Percentiles rank a stretch among this genome's conserved stretches.
Evolutionary conservation across 1,284 basidiomycete species (phyloP).

Genomic region (Papiliotrema terrestris): DNA sequence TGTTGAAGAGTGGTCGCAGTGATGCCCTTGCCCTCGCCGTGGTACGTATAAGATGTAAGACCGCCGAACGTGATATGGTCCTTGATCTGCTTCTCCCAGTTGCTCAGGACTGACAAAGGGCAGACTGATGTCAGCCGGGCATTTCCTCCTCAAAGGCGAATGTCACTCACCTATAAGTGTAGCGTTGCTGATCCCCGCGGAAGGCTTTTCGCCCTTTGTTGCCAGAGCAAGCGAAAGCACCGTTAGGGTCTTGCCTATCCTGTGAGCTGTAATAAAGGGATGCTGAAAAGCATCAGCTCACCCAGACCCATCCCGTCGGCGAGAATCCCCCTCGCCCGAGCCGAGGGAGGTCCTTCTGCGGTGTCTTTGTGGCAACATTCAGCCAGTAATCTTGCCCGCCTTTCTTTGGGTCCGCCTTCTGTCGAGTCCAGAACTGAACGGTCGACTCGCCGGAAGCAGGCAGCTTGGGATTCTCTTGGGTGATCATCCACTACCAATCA

Average conservation of each 20-base stretch:
- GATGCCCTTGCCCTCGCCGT: slow-evolving; percentile 59
- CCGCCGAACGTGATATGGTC: slow-evolving; percentile 66
- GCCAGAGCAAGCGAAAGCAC: slow-evolving; percentile 72
- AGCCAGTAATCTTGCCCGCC: slow-evolving; percentile 43
- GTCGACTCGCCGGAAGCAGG: slow-evolving; percentile 67
- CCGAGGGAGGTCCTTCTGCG: slow-evolving; percentile 60
- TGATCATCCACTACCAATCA: slow-evolving; percentile 67
- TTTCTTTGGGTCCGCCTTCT: slow-evolving; percentile 55
- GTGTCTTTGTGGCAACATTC: slow-evolving; percentile 73
- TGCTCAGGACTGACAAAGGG: slow-evolving; percentile 80
- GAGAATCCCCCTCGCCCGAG: slow-evolving; percentile 76
- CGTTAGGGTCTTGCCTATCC: slow-evolving; percentile 71
- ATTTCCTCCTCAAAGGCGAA: background rate
- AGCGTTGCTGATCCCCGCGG: slow-evolving; percentile 56
- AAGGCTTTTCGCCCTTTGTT: slow-evolving; percentile 62
- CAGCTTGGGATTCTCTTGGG: slow-evolving; percentile 67
- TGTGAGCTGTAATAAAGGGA: background rate
- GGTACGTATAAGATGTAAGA: slow-evolving; percentile 64
- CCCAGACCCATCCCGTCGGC: slow-evolving; percentile 82
- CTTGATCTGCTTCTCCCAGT: slow-evolving; percentile 83
- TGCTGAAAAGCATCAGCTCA: slow-evolving; percentile 1
- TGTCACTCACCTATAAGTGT: slow-evolving; percentile 66
- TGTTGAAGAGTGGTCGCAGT: slow-evolving; percentile 59
- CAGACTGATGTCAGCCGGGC: slow-evolving; percentile 60
- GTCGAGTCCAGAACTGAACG: slow-evolving; percentile 81